phyloP scores from a whole-genome alignment of 495 filamentous ascomycete genomes.

The Pseudoneurospora amorphoporcata region DNA sequence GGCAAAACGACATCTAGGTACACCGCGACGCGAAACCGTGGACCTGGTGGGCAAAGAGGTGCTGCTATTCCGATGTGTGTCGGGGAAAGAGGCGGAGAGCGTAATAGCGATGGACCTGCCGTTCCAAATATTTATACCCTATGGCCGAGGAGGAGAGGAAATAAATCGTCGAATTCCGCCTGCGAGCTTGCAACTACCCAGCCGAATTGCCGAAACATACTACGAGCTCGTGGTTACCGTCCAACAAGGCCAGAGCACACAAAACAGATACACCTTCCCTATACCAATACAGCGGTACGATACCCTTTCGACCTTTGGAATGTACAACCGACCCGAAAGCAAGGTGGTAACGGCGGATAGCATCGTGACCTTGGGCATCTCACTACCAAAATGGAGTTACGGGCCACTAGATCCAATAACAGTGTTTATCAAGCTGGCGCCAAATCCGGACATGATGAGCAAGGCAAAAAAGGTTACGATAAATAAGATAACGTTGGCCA shows the following conservation, averaged over 20 bases:
- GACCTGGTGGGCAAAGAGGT: constrained; percentile 95
- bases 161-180: constrained; percentile 80
- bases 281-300: constrained; percentile 90
- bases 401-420: constrained; percentile 90
- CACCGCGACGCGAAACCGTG: constrained; percentile 81
- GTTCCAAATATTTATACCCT: constrained; percentile 95
- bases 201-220: constrained; percentile 86
- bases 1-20: constrained; percentile 82
- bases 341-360: constrained; percentile 80
- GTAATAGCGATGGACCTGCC: constrained; percentile 96
- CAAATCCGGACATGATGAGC: constrained; percentile 80
- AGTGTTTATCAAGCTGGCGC: constrained; percentile 85
- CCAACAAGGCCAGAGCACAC: constrained; percentile 74
- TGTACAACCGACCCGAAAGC: constrained; percentile 94
- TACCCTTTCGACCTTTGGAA: constrained; percentile 94
- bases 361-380: constrained; percentile 82
- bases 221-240: constrained; percentile 96
- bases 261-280: constrained; percentile 84
- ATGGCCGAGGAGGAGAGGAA: constrained; percentile 80
- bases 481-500: constrained; percentile 81
- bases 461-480: constrained; percentile 92
- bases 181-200: constrained; percentile 81
- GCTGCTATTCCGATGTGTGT: constrained; percentile 74
- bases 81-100: constrained; percentile 73
- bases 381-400: constrained; percentile 90